phyloP scores from a whole-genome alignment of 371 early-diverging fungal species.

The Dentiscutata heterogama region DNA sequence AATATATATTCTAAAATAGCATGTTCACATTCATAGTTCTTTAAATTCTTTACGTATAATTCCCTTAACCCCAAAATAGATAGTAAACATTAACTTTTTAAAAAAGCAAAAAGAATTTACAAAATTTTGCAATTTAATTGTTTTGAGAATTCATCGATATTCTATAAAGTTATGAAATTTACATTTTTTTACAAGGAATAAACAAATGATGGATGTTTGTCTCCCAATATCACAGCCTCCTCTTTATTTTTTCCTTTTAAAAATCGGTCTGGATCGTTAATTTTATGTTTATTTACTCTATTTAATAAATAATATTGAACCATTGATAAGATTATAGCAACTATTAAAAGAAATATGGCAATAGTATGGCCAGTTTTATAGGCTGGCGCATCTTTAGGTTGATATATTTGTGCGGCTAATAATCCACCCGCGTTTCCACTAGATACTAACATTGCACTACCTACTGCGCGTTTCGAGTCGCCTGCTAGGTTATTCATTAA shows the following conservation, averaged over 20 bases:
- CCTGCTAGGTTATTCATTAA: conserved; percentile 48
- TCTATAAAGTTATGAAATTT: no score
- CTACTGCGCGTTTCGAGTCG: conserved; percentile 68
- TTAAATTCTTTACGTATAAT: no score
- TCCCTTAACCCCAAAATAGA: no score
- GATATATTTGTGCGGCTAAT: conserved; percentile 71
- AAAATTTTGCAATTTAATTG: no score
- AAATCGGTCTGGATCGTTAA: not conserved
- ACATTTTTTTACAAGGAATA: conserved; percentile 32
- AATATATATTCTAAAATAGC: no score
- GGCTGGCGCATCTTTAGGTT: conserved; percentile 64
- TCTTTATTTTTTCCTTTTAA: not conserved
- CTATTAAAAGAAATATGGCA: not conserved
- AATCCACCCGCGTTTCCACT: conserved; percentile 53
- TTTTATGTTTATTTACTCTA: not conserved
- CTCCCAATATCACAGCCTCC: conserved; percentile 3
- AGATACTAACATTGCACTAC: conserved; percentile 61
- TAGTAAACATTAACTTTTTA: no score
- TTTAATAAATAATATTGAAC: not conserved
- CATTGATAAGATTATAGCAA: not conserved
- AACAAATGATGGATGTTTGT: conserved; percentile 15
- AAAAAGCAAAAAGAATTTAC: no score
- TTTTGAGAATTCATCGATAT: no score
- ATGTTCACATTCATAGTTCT: no score
- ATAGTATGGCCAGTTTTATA: conserved; percentile 51